Evolutionary conservation across 2,329 filamentous ascomycete genomes (phyloP), one percentile per base, ranked within the genome.

Genomic region (Juglanconis sp.): DNA sequence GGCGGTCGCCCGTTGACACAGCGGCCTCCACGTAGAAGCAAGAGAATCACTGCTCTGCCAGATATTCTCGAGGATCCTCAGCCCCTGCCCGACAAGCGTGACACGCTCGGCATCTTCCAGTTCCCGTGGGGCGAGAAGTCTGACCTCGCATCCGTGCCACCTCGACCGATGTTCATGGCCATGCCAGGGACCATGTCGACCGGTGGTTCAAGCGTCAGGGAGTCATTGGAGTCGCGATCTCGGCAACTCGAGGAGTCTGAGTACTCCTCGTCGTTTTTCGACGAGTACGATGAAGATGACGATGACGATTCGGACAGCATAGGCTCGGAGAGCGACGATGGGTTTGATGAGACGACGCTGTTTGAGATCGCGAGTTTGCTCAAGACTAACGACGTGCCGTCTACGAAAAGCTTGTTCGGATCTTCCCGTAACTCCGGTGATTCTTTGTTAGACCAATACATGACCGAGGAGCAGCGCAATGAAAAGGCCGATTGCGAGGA

Each of bases 51-150:
- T 7, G 69, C 80, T 50, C 77, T 88, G 5, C 84, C 86, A 13
- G 86, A 88, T 68, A 88, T 88, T 62, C 68, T 86, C 38, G 86
- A 88, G 69, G 86, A 79, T 64, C 86, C 86, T 4, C 73, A 82
- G 67, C 85, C 84, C 40, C 73, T 88, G 4, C 79, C 80, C 4
- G 76, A 86, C 68, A 84, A 82, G 71, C 77, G 80, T 47, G 83
- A 79, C 11, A 87, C 84, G 10, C 76, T 88, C 17, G 86, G 85
- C 5, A 83, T 88, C 66, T 88, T 87, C 73, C 83, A 86, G 66
- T 87, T 87, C 65, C 84, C 86, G 2, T 87, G 84, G 83, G 86
- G 86, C 13, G 85, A 87, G 72, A 81, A 73, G 66, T 87, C 85
- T 24, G 84, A 87, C 69, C 78, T 77, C 56, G 80, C 80, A 9